These are phyloP conservation scores for Davidsoniella neocaledoniae DNA, from an alignment of 2,329 filamentous ascomycete genomes.

Conservation along the genomic window DNA sequence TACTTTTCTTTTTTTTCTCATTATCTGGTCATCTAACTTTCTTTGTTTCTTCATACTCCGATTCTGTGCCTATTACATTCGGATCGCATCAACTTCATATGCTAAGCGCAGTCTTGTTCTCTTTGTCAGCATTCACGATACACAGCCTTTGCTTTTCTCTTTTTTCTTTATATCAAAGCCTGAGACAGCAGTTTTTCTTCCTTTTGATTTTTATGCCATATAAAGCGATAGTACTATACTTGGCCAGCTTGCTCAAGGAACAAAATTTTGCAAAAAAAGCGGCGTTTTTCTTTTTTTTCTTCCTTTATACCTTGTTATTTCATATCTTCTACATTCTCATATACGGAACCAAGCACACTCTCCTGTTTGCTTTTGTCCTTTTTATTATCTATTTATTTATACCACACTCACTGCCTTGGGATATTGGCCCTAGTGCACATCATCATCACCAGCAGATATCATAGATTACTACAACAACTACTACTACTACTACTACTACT, in stretches of 20 bases:
- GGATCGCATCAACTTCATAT: too few species aligned
- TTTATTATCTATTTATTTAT: background rate
- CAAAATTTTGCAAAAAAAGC: too few species aligned
- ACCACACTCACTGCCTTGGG: background rate
- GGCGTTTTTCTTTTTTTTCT: constrained; percentile 8
- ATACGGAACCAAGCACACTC: background rate
- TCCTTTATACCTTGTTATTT: background rate
- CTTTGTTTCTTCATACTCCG: background rate
- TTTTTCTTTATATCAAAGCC: background rate
- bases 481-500: background rate
- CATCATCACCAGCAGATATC: too few species aligned
- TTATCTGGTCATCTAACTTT: background rate
- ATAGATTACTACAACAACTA: background rate
- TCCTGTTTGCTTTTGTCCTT: constrained; percentile 14
- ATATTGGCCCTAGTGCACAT: background rate
- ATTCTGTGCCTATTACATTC: too few species aligned
- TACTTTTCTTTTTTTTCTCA: constrained; percentile 13
- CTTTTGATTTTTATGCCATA: background rate
- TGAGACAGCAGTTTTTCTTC: background rate
- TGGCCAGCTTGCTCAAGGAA: too few species aligned
- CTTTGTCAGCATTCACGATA: too few species aligned
- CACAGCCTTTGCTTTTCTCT: too few species aligned
- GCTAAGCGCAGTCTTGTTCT: too few species aligned
- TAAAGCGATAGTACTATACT: constrained; percentile 4
- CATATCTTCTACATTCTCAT: constrained; percentile 2